These are phyloP conservation scores for Pyricularia grisea DNA, from an alignment of 2,329 filamentous ascomycete genomes.

Conservation along the genomic window DNA sequence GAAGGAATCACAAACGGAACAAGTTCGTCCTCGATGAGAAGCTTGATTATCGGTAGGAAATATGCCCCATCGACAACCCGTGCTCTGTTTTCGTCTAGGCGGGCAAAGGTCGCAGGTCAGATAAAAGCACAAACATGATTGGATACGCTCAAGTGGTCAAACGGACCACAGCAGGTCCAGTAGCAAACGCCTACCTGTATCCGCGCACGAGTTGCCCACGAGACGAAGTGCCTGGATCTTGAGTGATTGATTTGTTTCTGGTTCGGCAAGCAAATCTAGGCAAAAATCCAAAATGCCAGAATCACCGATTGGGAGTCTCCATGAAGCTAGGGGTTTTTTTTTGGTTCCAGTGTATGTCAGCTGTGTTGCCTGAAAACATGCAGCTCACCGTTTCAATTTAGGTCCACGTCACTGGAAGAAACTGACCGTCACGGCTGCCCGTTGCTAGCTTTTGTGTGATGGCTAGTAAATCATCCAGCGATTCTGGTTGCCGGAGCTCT, in stretches of 20 bases:
- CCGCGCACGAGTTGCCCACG: constrained; percentile 54
- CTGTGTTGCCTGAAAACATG: not conserved
- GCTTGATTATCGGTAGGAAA: constrained; percentile 35
- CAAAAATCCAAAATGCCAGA: constrained; percentile 50
- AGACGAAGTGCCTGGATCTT: constrained; percentile 46
- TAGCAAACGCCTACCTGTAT: constrained; percentile 32
- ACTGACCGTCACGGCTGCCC: constrained; percentile 45
- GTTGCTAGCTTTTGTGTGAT: constrained; percentile 44
- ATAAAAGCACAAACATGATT: not conserved
- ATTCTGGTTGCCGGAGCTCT: constrained; percentile 29
- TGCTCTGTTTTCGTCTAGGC: constrained; percentile 47
- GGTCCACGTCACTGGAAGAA: not conserved
- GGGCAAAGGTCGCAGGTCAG: not conserved
- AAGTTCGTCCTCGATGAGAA: constrained; percentile 37
- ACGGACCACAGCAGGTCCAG: not conserved
- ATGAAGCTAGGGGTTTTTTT: constrained; percentile 30
- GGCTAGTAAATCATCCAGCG: constrained; percentile 28
- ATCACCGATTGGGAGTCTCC: constrained; percentile 46
- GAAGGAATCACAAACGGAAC: constrained; percentile 47
- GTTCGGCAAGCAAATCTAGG: constrained; percentile 31
- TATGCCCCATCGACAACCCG: constrained; percentile 40
- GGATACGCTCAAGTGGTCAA: not conserved
- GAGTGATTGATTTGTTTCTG: constrained; percentile 30
- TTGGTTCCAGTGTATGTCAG: not conserved
- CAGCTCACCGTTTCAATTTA: not conserved